Percentiles rank a stretch among this genome's conserved stretches.
These are phyloP conservation scores for Carallia pectinifolia DNA, from an alignment of 345 rosid genomes.

Conservation along the genomic window DNA sequence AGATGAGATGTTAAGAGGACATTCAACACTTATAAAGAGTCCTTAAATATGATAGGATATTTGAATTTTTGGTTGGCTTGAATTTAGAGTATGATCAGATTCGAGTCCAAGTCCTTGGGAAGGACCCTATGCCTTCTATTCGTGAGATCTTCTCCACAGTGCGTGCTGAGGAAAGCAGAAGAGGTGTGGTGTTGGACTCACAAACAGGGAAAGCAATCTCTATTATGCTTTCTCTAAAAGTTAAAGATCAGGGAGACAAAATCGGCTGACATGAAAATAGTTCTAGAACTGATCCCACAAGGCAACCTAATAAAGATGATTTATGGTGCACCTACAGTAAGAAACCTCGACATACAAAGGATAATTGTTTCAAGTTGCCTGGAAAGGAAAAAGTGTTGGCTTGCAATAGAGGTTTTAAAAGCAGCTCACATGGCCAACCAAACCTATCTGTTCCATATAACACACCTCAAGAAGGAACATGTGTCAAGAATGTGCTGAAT, in stretches of 20 bases:
- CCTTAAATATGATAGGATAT: background rate
- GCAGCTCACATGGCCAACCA: too few species aligned
- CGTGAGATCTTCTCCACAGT: background rate
- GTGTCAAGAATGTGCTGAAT: too few species aligned
- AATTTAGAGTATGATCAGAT: background rate
- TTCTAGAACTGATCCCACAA: background rate
- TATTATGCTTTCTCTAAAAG: background rate
- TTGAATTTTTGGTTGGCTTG: background rate
- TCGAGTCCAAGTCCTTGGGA: background rate
- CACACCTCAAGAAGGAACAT: too few species aligned
- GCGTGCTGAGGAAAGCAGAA: background rate
- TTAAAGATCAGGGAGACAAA: background rate
- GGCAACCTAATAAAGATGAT: background rate
- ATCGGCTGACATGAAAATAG: background rate
- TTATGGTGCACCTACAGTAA: constrained; percentile 5
- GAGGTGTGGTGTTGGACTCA: background rate
- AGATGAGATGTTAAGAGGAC: background rate
- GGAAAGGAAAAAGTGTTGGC: constrained; percentile 15
- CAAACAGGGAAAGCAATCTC: background rate
- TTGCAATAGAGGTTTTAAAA: background rate
- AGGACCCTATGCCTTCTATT: background rate
- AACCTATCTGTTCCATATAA: too few species aligned
- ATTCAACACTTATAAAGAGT: background rate
- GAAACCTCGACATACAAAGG: background rate
- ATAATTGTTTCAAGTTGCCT: background rate